Evolutionary conservation across 768 basidiomycete genomes (phyloP), one percentile per base, ranked within the genome.

Genomic region (Suillus tomentosus): DNA sequence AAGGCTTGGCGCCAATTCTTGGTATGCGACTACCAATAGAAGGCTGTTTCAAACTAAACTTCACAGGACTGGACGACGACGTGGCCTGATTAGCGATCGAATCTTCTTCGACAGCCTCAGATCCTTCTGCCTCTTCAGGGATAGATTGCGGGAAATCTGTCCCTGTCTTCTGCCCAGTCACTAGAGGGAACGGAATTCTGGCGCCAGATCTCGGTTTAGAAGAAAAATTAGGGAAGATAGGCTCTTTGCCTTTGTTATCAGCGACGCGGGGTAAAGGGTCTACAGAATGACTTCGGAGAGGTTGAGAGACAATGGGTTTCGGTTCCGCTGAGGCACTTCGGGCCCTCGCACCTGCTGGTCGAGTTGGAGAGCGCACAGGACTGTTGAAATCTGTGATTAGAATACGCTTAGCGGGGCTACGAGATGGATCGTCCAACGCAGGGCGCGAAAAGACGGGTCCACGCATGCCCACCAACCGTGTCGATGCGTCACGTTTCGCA

Each of bases 1-100:
- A 89, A 3, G 87, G 88, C 61, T 88, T 89, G 31, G 72, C 73
- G 42, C 80, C 81, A 48, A 86, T 85, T 64, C 88, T 80, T 19
- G 88, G 88, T 68, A 89, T 89, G 71, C 81, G 80, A 73, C 88
- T 87, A 0, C 78, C 81, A n/a, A 39, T 50, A 31, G 74, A 69
- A 9, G 78, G 73, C 65, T 87, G 84, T 69, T 81, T 85, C 60
- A 88, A 70, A 53, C 65, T 79, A 19, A 84, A 84, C 62, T 81
- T 84, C 5, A 68, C 65, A 24, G 67, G 67, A n/a, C 71, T 63
- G 42, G 75, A 68, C 22, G 71, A 57, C 50, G 43, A 69, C 60
- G 43, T 73, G 37, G 62, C 64, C 17, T 63, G 54, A 0, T 69
- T 59, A 45, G 69, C 48, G 51, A 74, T 66, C 1, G 66, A 47